Base-by-base conservation (phyloP, 2,329 filamentous ascomycete species). In the Monilinia fructigena region DNA sequence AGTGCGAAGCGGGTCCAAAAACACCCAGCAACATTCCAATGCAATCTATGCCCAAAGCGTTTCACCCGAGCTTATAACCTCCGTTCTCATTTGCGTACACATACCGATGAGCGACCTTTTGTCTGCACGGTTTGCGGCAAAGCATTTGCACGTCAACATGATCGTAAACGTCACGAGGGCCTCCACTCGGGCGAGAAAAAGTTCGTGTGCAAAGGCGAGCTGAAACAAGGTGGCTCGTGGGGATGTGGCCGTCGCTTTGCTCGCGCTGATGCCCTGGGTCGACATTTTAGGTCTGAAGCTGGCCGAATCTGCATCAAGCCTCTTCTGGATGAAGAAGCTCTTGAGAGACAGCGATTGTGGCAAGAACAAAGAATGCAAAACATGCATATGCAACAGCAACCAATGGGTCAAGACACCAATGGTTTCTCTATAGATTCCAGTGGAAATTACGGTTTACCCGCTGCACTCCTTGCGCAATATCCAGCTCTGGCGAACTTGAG, bases 111-210 rank as follows among this genome's bases (percentile, higher is more conserved):
- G 81, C 86, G 95, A 58, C 95, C 95, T 0, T 99, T 98, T 75
- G 94, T 98, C 3, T 99, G 95, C 76, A 97, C 92, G 0, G 92
- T 98, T 11, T 99, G 95, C 73, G 92, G 92, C 63, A 99, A 99
- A 78, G 95, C 95, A 0, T 99, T 99, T 79, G 95, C 95, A 7
- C 89, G 95, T 35, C 95, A 99, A 76, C 95, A 99, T 76, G 95
- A 99, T 77, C 89, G 95, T 55, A 99, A 99, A 79, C 89, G 95
- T 50, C 95, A 99, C 78, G 95, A 99, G 79, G 93, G 94, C 50
- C 81, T 99, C 53, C 95, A 99, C 75, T 96, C 92, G 0, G 95
- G 95, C 53, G 95, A 99, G 80, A 99, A 98, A 86, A 98, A 97
- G 76, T 99, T 98, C 76, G 91, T 98, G 10, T 99, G 95, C 79